phyloP scores from a whole-genome alignment of 352 stramenopile genomes.

The Globisporangium recalcitrans region DNA sequence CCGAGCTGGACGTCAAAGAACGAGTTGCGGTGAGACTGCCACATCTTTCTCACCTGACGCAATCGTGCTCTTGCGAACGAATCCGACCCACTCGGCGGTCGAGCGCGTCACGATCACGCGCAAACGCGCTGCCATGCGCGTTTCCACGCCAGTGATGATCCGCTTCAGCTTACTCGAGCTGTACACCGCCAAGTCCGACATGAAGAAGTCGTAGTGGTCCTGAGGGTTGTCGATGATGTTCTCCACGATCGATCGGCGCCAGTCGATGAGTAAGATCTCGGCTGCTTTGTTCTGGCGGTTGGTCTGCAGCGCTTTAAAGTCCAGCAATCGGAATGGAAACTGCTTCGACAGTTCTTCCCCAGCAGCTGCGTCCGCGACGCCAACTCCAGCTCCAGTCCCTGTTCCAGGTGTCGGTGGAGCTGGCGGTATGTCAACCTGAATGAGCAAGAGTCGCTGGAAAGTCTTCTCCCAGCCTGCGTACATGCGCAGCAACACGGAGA shows the following conservation, averaged over 20 bases:
- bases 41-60: constrained; percentile 19
- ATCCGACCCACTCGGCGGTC: constrained; percentile 51
- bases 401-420: neutral
- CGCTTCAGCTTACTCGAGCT: constrained; percentile 46
- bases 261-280: constrained; percentile 82
- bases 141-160: constrained; percentile 81
- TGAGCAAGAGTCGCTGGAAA: constrained; percentile 70
- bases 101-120: constrained; percentile 62
- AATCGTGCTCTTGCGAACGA: constrained; percentile 31
- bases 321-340: constrained; percentile 78
- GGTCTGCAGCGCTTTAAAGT: constrained; percentile 80
- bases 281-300: constrained; percentile 70
- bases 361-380: neutral
- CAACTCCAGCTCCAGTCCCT: constrained; percentile 6
- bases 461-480: constrained; percentile 89
- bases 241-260: constrained; percentile 86
- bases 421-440: constrained; percentile 43
- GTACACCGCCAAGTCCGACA: constrained; percentile 72
- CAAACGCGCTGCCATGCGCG: constrained; percentile 84
- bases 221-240: constrained; percentile 93
- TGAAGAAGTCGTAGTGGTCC: constrained; percentile 92
- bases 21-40: constrained; percentile 50
- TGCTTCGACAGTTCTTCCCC: constrained; percentile 39
- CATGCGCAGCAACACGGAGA: constrained; percentile 82
- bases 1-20: constrained; percentile 82